These are phyloP conservation scores for Deinandra increscens DNA, from an alignment of 129 eudicot genomes.

Conservation along the genomic window DNA sequence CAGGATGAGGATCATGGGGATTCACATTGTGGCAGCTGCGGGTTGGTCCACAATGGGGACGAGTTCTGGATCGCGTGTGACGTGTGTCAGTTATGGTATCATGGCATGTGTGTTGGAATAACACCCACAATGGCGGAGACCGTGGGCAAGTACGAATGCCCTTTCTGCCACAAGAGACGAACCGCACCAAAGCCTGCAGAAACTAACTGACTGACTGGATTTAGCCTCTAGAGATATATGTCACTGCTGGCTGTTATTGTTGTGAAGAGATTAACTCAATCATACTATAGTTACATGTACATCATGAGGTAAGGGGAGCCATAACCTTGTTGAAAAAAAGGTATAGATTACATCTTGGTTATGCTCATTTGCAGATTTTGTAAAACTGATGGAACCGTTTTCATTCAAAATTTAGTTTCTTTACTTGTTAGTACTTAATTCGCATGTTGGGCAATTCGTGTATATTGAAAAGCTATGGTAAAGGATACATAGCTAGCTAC, in stretches of 20 bases:
- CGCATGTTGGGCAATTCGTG: too few relatives aligned
- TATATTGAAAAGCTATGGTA: too few relatives aligned
- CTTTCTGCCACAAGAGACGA: constrained; percentile 39
- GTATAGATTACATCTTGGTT: constrained; percentile 1
- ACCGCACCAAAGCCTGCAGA: background rate
- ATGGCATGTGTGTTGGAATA: constrained; percentile 89
- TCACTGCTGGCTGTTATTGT: background rate
- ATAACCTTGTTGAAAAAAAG: background rate
- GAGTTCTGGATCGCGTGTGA: constrained; percentile 95
- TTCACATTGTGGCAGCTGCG: constrained; percentile 76
- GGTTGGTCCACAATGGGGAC: constrained; percentile 61
- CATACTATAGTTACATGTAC: background rate
- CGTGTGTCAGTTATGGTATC: constrained; percentile 80
- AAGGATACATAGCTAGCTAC: too few relatives aligned
- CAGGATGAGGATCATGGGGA: constrained; percentile 73
- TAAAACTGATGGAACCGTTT: background rate
- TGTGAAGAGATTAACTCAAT: background rate
- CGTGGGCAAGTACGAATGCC: constrained; percentile 85
- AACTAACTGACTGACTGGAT: background rate
- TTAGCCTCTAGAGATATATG: background rate
- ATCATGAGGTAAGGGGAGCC: background rate
- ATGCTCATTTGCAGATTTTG: constrained; percentile 8
- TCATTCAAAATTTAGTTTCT: background rate
- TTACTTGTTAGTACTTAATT: background rate
- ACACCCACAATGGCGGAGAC: constrained; percentile 87